Percentiles rank a stretch among this genome's conserved stretches.
phyloP scores from a whole-genome alignment of 306 rosid species.

The Herpetospermum pedunculosum region DNA sequence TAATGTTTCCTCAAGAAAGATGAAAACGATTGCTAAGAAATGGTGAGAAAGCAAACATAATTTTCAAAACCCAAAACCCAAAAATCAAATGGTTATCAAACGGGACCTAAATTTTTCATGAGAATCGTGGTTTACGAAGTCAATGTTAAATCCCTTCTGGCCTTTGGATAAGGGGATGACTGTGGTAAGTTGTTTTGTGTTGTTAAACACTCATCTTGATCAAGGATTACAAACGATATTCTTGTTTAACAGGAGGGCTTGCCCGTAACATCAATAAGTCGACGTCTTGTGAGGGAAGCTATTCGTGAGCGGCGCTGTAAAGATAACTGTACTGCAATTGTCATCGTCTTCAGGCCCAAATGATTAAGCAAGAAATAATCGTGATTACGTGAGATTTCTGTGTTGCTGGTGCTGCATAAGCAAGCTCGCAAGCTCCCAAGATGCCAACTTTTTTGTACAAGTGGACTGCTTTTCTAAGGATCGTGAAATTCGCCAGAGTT shows the following conservation, averaged over 20 bases:
- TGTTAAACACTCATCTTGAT: background rate
- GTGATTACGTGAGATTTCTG: background rate
- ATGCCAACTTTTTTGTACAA: background rate
- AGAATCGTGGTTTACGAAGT: background rate
- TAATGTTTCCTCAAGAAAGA: no score
- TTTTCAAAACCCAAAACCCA: no score
- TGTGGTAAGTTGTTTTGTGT: background rate
- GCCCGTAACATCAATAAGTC: constrained; percentile 48
- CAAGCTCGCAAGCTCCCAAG: background rate
- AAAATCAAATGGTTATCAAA: no score
- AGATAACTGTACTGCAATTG: constrained; percentile 78
- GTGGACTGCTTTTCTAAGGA: background rate
- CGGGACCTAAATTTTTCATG: no score
- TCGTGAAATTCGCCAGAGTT: background rate
- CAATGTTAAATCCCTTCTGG: background rate
- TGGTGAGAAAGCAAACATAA: no score
- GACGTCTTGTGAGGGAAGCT: constrained; percentile 71
- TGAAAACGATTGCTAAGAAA: no score
- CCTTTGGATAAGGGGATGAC: background rate
- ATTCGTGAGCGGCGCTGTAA: constrained; percentile 76
- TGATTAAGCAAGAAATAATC: constrained; percentile 11
- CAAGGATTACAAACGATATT: background rate
- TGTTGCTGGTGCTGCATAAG: background rate
- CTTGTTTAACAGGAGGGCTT: constrained; percentile 45
- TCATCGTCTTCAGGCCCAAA: constrained; percentile 47